Percentiles rank a stretch among this genome's conserved stretches.
phyloP scores from a whole-genome alignment of 225 moss, liverwort and hornwort genomes.

The Lunularia cruciata region DNA sequence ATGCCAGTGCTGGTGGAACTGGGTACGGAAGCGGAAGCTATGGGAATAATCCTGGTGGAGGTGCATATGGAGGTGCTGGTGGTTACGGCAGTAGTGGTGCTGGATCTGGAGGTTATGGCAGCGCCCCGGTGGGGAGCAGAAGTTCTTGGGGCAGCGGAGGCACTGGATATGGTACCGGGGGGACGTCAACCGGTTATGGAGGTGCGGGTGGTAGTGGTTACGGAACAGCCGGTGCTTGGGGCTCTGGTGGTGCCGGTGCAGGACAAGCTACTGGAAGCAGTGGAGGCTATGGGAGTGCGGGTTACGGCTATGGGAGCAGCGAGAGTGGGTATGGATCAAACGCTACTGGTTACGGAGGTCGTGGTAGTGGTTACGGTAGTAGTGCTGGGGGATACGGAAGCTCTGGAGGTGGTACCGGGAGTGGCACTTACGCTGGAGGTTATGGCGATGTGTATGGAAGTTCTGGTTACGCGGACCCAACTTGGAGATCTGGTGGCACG shows the following conservation, averaged over 20 bases:
- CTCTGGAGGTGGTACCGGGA: conserved; percentile 42
- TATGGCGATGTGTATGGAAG: conserved; percentile 50
- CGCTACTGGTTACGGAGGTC: conserved; percentile 66
- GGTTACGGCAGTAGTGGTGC: conserved; percentile 78
- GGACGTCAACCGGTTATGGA: conserved; percentile 67
- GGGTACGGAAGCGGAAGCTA: conserved; percentile 80
- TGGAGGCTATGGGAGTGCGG: conserved; percentile 63
- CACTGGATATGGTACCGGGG: conserved; percentile 72
- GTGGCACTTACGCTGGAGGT: conserved; percentile 34
- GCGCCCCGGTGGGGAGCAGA: conserved; percentile 66
- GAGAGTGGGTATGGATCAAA: conserved; percentile 79
- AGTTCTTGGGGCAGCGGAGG: conserved; percentile 91
- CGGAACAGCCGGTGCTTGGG: conserved; percentile 74
- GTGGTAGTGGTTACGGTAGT: conserved; percentile 76
- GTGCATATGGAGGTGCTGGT: conserved; percentile 65
- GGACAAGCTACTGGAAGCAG: conserved; percentile 80
- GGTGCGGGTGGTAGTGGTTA: conserved; percentile 78
- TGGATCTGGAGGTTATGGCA: conserved; percentile 65
- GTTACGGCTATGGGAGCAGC: conserved; percentile 83
- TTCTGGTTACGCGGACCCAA: conserved; percentile 83
- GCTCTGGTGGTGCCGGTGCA: conserved; percentile 71
- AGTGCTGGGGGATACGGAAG: conserved; percentile 69
- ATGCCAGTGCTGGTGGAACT: conserved; percentile 71
- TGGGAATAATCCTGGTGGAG: conserved; percentile 68
- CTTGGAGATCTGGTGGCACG: conserved; percentile 84